phyloP scores from a whole-genome alignment of 202 grass and related monocot genomes.

The Hordeum pubiflorum region DNA sequence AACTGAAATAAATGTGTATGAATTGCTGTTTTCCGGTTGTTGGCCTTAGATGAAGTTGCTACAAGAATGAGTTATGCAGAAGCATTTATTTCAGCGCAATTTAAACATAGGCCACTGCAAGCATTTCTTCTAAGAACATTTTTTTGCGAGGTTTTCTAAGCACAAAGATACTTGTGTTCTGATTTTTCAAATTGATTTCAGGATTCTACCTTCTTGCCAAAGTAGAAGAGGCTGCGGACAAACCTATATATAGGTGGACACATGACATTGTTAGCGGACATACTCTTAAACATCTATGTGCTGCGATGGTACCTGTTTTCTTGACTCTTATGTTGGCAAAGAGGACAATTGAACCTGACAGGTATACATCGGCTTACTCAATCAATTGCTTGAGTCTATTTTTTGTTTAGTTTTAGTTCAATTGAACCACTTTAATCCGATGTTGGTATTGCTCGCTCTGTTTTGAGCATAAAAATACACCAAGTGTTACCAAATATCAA shows the following conservation, averaged over 20 bases:
- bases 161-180: not conserved
- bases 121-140: not conserved
- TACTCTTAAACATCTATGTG: constrained; percentile 82
- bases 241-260: constrained; percentile 64
- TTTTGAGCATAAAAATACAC: not conserved
- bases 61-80: not conserved
- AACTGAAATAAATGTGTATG: not conserved
- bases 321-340: constrained; percentile 83
- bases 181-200: constrained; percentile 28
- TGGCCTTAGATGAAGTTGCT: not conserved
- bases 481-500: not conserved
- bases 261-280: constrained; percentile 65
- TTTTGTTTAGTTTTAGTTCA: not conserved
- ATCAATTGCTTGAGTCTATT: not conserved
- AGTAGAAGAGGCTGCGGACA: constrained; percentile 68
- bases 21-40: not conserved
- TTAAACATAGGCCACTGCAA: not conserved
- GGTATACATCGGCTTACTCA: constrained; percentile 16
- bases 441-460: not conserved
- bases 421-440: not conserved
- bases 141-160: not conserved
- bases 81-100: not conserved
- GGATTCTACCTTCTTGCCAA: constrained; percentile 89
- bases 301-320: constrained; percentile 83
- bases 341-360: constrained; percentile 63